Evolutionary conservation across 2,329 filamentous ascomycete genomes (phyloP), one percentile per base, ranked within the genome.

Genomic region (Zasmidium cellare): DNA sequence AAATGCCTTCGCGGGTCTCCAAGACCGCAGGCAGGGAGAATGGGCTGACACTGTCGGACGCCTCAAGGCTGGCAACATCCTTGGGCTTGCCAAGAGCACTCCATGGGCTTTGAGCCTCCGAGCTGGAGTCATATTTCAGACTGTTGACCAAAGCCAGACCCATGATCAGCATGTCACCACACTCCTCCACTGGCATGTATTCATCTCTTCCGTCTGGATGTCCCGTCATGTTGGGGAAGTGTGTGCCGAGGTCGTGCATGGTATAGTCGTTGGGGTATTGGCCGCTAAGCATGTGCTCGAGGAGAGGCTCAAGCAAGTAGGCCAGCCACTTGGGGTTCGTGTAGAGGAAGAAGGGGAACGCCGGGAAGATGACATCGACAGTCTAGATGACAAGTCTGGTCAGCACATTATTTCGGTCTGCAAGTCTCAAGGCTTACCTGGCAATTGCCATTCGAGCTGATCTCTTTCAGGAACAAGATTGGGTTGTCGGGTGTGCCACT

Each of bases 281-380:
- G 1, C 89, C 89, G 69, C 88, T 91, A 22, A 90, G 76, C 79
- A 90, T 90, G 72, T 94, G 89, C 74, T 94, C 90, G 53, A 94
- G 82, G 22, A 93, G 78, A 5, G 90, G 90, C 71, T 93, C 89
- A 3, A 94, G 78, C 2, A 93, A 79, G 68, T 92, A 92, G 1
- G 86, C 88, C 56, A 92, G 77, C 89, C 90, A 93, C 58, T 84
- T 80, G 2, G 90, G 90, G 65, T 92, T 92, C 18, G 90, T 92
- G 70, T 93, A 94, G 19, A 93, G 73, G 78, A 93, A 93, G 80
- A 93, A 94, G 0, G 91, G 90, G 74, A 91, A 92, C 0, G 90
- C 83, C 0, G 90, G 91, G 77, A 92, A 94, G 66, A 96, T 93
- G 56, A 96, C 89, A 58, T 68, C 65, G 12, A 93, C 88, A 0